These are phyloP conservation scores for Neurospora sp. DNA, from an alignment of 495 filamentous ascomycete genomes.

Conservation along the genomic window DNA sequence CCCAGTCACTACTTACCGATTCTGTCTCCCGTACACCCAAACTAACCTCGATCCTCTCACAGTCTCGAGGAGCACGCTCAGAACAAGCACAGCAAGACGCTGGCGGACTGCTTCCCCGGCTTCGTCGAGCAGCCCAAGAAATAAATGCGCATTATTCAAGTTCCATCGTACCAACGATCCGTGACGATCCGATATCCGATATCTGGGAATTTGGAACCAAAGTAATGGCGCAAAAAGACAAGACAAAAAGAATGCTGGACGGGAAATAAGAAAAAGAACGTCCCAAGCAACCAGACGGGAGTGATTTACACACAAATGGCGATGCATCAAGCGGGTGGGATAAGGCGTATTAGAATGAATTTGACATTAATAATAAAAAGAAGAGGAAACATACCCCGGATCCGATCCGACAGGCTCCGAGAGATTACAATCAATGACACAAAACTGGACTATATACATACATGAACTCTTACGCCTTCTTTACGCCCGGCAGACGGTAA, in stretches of 20 bases:
- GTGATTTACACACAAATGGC: not conserved
- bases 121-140: conserved; percentile 15
- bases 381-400: not conserved
- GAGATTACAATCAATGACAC: not conserved
- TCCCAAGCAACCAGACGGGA: not conserved
- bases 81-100: conserved; percentile 45
- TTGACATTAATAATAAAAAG: not conserved
- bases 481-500: not conserved
- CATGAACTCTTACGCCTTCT: not conserved
- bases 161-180: not conserved
- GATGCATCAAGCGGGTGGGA: not conserved
- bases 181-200: not conserved
- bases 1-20: not conserved
- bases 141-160: not conserved
- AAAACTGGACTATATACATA: not conserved
- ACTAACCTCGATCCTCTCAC: not conserved
- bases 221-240: not conserved
- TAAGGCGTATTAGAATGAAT: not conserved
- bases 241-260: not conserved
- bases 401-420: not conserved
- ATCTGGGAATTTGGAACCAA: not conserved
- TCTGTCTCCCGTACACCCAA: not conserved
- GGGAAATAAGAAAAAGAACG: not conserved
- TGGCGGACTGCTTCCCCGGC: conserved; percentile 43
- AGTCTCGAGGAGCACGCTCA: conserved; percentile 42